Base-by-base conservation (phyloP, 768 basidiomycete genomes). In the Postia placenta region DNA sequence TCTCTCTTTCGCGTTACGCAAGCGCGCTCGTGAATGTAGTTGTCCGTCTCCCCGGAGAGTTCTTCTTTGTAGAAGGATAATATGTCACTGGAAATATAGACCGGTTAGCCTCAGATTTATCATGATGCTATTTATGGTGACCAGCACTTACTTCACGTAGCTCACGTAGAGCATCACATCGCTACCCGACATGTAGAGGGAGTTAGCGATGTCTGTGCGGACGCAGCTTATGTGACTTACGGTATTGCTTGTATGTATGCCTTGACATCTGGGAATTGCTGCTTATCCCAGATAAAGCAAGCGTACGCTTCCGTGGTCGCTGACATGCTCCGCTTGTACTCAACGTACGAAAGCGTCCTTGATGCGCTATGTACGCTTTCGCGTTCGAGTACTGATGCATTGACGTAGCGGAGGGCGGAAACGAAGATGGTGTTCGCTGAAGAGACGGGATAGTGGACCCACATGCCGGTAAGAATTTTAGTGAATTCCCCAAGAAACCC, bases 211-310 rank as follows among this genome's bases (percentile, higher is more conserved):
- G 5, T n/a, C 11, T 7, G 22, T 22, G 20, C 7, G 28, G 1
- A 11, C 5, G 22, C 14, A 22, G 6, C 28, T 27, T 20, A 1
- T 15, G 5, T 20, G 14, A 53, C 59, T 53, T 30, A 60, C 61
- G 70, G 72, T 30, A 74, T 52, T n/a, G 66, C 63, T 48, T 73
- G 72, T n/a, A 68, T 57, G 41, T 72, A 74, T 4, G 61, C 49
- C 20, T 54, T 52, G 14, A 70, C 26, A 3, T 53, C 47, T 2
- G 68, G 66, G 9, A 70, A 43, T 5, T 63, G 58, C 2, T 47
- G 25, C 7, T 68, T 65, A 49, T 53, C 48, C 55, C 72, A 76
- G 5, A 65, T 60, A 56, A 69, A 65, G 44, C 69, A 57, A 1
- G 56, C 56, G 35, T 67, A 75, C 0, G 67, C 60, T 44, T 70